A percentile compares a stretch with the other conserved stretches of the same genome.
phyloP scores from a whole-genome alignment of 1,284 basidiomycete genomes.

The Xerocomus minutiporus region DNA sequence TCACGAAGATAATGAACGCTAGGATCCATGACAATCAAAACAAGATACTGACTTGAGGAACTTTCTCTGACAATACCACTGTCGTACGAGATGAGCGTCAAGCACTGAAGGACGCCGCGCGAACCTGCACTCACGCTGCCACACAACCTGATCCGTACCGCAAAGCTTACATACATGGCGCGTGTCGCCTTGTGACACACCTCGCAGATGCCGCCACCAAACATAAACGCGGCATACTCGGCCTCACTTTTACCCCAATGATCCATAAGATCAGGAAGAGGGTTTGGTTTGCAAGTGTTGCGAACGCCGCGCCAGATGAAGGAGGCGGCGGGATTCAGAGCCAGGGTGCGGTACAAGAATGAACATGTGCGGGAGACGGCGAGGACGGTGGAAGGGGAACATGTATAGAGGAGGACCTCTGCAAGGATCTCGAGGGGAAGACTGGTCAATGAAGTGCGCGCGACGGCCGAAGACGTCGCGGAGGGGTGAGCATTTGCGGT shows the following conservation, averaged over 20 bases:
- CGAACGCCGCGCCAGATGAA: constrained; percentile 45
- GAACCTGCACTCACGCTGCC: constrained; percentile 33
- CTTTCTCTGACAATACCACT: constrained; percentile 22
- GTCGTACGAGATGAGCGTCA: background rate
- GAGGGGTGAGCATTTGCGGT: background rate
- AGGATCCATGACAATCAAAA: background rate
- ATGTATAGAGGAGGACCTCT: constrained; percentile 38
- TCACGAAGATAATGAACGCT: background rate
- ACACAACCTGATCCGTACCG: constrained; percentile 42
- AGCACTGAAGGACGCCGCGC: background rate
- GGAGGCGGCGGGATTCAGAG: constrained; percentile 30
- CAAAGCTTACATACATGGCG: constrained; percentile 42
- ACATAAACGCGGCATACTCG: constrained; percentile 57
- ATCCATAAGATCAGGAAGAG: constrained; percentile 38
- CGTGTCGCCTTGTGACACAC: constrained; percentile 43
- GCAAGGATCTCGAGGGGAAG: constrained; percentile 47
- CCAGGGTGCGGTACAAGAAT: constrained; percentile 37
- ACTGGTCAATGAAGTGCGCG: constrained; percentile 7
- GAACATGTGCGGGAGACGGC: constrained; percentile 43
- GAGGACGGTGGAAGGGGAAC: constrained; percentile 41
- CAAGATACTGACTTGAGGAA: constrained; percentile 14
- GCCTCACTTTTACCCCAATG: constrained; percentile 37
- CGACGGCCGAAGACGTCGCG: background rate
- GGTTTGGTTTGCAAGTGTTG: constrained; percentile 20
- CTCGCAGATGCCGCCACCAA: constrained; percentile 53